A percentile compares a stretch with the other conserved stretches of the same genome.
phyloP scores from a whole-genome alignment of 148 eudicot species.

The Agrostemma githago region DNA sequence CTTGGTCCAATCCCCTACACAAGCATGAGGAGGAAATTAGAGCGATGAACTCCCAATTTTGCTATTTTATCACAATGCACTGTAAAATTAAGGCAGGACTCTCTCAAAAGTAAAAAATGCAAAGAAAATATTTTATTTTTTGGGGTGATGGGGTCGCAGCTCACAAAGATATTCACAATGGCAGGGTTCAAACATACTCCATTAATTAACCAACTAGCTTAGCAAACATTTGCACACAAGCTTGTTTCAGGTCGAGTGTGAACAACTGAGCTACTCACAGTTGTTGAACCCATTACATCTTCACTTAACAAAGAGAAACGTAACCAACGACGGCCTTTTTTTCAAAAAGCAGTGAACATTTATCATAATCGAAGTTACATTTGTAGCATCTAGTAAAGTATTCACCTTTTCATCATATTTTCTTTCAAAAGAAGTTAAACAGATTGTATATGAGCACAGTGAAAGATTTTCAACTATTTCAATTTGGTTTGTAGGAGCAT shows the following conservation, averaged over 20 bases:
- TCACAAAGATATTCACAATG: no score
- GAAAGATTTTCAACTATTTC: not conserved
- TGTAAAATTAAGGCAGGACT: no score
- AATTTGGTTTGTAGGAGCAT: not conserved
- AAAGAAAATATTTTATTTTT: not conserved
- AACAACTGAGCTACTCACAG: not conserved
- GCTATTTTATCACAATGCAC: no score
- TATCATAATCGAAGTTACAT: no score
- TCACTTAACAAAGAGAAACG: no score
- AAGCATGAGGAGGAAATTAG: not conserved
- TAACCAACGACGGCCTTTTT: no score
- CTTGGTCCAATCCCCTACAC: constrained; percentile 73
- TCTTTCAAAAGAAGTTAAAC: not conserved
- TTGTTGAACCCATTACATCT: not conserved
- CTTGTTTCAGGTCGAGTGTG: not conserved
- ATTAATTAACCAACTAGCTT: no score
- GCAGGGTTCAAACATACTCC: no score
- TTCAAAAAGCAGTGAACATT: no score
- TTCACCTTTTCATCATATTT: not conserved
- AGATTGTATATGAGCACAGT: not conserved
- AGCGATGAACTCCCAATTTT: not conserved
- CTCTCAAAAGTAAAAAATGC: not conserved
- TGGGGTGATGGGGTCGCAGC: no score
- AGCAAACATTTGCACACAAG: not conserved
- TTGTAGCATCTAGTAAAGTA: no score